phyloP scores from a whole-genome alignment of 305 asterid species.

The Solanum chacoense region DNA sequence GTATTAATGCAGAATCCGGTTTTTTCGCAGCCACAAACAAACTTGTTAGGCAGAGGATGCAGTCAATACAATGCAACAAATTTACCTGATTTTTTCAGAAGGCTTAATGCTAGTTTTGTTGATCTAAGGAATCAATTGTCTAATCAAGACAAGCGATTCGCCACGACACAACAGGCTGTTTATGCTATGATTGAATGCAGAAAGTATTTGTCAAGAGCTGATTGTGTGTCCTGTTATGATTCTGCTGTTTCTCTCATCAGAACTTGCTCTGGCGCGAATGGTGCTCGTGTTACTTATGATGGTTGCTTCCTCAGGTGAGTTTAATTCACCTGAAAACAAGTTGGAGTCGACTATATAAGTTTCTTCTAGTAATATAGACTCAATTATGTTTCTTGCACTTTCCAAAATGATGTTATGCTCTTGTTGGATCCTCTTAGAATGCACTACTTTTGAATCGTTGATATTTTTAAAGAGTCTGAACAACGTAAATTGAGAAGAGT shows the following conservation, averaged over 20 bases:
- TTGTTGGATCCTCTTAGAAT: neutral
- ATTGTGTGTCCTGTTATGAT: constrained; percentile 67
- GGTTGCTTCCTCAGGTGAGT: constrained; percentile 59
- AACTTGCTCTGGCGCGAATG: constrained; percentile 22
- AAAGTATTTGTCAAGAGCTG: constrained; percentile 43
- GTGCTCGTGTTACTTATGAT: constrained; percentile 31
- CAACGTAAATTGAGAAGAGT: neutral
- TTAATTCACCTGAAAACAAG: neutral
- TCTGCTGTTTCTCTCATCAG: constrained; percentile 50
- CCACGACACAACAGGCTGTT: constrained; percentile 58
- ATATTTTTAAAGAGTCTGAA: neutral
- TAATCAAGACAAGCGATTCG: constrained; percentile 26
- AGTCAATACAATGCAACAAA: constrained; percentile 54
- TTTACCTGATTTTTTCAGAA: constrained; percentile 28
- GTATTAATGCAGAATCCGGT: neutral
- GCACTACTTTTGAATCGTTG: neutral
- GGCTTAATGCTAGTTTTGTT: constrained; percentile 53
- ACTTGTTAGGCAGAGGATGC: constrained; percentile 49
- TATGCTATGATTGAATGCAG: constrained; percentile 79
- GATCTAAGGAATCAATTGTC: constrained; percentile 43
- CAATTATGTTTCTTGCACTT: neutral
- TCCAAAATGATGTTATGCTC: neutral
- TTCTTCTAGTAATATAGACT: neutral
- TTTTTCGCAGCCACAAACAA: constrained; percentile 40
- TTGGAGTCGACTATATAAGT: neutral